A percentile compares a stretch with the other conserved stretches of the same genome.
Evolutionary conservation across 176 grass and related monocot genomes (phyloP).

Genomic region (Aegilops tauschii): DNA sequence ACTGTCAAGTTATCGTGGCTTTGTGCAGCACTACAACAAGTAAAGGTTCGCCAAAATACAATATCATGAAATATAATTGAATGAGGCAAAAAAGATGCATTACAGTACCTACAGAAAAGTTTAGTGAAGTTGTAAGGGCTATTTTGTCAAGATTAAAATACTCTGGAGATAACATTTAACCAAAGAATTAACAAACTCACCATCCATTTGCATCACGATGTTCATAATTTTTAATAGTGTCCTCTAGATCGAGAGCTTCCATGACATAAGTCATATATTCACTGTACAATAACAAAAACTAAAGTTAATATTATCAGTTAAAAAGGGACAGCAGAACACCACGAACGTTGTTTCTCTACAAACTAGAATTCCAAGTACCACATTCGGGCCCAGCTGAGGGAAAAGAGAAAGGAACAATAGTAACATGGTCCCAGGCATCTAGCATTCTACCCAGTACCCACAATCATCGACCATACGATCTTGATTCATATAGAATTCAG

Average conservation of each 20-base stretch:
- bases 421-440: not conserved
- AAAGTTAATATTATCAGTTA: constrained; percentile 23
- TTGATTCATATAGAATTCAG: not conserved
- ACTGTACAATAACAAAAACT: constrained; percentile 51
- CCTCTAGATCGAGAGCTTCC: constrained; percentile 96
- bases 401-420: constrained; percentile 18
- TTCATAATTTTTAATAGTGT: constrained; percentile 97
- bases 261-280: constrained; percentile 96
- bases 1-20: not conserved
- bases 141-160: constrained; percentile 27
- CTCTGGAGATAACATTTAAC: not conserved
- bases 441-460: constrained; percentile 13
- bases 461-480: not conserved
- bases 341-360: not conserved
- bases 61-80: constrained; percentile 2
- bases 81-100: not conserved
- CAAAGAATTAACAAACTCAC: constrained; percentile 52
- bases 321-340: constrained; percentile 3
- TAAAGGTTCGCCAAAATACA: not conserved
- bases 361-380: not conserved
- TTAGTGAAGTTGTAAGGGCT: not conserved
- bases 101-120: not conserved
- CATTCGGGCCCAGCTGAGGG: not conserved
- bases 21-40: constrained; percentile 10
- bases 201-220: constrained; percentile 86